phyloP scores from a whole-genome alignment of 805 yeast species.

The Candida glaebosa region DNA sequence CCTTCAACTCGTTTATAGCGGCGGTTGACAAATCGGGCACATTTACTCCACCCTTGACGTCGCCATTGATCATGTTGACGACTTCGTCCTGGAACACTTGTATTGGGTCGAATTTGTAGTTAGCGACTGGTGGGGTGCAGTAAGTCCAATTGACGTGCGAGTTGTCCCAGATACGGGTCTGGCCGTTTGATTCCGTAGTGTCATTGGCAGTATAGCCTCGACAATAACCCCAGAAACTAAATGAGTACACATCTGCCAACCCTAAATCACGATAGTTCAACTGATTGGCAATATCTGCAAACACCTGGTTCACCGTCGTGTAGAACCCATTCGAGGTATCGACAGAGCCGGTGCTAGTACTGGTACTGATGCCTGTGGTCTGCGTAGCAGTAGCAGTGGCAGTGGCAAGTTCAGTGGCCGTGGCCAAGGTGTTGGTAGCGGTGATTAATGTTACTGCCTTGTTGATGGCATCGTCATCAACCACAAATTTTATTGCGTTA shows the following conservation, averaged over 20 bases:
- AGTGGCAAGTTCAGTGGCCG: slow-evolving; percentile 5
- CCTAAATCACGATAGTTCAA: slow-evolving; percentile 32
- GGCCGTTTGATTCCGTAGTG: not conserved
- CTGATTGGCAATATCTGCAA: slow-evolving; percentile 12
- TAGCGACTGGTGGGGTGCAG: slow-evolving; percentile 55
- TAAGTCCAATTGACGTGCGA: slow-evolving; percentile 34
- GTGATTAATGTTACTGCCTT: not conserved
- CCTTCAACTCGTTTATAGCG: slow-evolving; percentile 17
- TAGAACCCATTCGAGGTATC: slow-evolving; percentile 7
- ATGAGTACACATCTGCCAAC: slow-evolving; percentile 36
- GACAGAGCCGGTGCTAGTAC: not conserved
- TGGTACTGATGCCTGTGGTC: not conserved
- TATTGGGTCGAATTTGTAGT: slow-evolving; percentile 56
- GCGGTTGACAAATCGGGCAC: slow-evolving; percentile 15
- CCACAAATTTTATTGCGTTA: not conserved
- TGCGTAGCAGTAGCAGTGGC: slow-evolving; percentile 7
- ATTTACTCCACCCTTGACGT: slow-evolving; percentile 22
- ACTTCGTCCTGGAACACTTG: slow-evolving; percentile 30
- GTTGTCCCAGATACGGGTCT: slow-evolving; percentile 18
- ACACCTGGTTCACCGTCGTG: slow-evolving; percentile 15
- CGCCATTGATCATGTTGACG: slow-evolving; percentile 20
- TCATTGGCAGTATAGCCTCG: slow-evolving; percentile 20
- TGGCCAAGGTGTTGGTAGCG: slow-evolving; percentile 5
- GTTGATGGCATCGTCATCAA: not conserved
- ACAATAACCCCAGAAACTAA: slow-evolving; percentile 44